Evolutionary conservation across 768 basidiomycete species (phyloP), one percentile per base, ranked within the genome.

Genomic region (Imleria badia): DNA sequence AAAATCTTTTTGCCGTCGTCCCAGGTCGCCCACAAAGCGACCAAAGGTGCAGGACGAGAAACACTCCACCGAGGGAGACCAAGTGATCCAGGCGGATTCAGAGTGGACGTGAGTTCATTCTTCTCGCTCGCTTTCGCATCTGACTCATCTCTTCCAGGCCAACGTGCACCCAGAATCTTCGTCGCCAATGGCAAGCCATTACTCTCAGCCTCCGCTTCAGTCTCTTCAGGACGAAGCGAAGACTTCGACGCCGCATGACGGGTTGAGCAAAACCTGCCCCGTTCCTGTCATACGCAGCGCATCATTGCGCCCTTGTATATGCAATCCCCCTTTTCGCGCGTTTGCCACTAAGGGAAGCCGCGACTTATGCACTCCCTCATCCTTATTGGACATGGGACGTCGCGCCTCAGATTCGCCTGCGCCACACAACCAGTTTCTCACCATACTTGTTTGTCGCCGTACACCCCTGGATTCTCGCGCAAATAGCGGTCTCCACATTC

Each of bases 141-240:
- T 45, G 19, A 14, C 48, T 64, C 6, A 61, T n/a, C 10, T n/a
- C 39, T 33, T 31, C 8, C 59, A 84, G 82, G 4, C 85, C 85
- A 13, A 82, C 82, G 34, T 86, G 85, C 69, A 70, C 73, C 10
- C 74, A 84, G 64, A 72, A 69, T 44, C 67, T 87, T 40, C 73
- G 75, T 52, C 73, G 81, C 10, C 81, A 84, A 53, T 86, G 86
- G 85, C 82, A 84, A 60, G 82, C 84, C 10, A 56, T 86, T 29
- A 66, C 75, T 0, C 76, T 87, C 20, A 70, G 82, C 53, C 59
- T 86, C 30, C 75, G 82, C 40, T 85, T 87, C 61, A 71, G 75
- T 52, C 69, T 86, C 40, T 87, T 86, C 67, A 72, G 84, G 48
- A 78, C 75, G 19, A 76, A 78, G 55, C 75, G 76, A 42, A 58